Percentiles rank a stretch among this genome's conserved stretches.
These are phyloP conservation scores for Colletotrichum chrysophilum DNA, from an alignment of 2,329 filamentous ascomycete species.

Conservation along the genomic window DNA sequence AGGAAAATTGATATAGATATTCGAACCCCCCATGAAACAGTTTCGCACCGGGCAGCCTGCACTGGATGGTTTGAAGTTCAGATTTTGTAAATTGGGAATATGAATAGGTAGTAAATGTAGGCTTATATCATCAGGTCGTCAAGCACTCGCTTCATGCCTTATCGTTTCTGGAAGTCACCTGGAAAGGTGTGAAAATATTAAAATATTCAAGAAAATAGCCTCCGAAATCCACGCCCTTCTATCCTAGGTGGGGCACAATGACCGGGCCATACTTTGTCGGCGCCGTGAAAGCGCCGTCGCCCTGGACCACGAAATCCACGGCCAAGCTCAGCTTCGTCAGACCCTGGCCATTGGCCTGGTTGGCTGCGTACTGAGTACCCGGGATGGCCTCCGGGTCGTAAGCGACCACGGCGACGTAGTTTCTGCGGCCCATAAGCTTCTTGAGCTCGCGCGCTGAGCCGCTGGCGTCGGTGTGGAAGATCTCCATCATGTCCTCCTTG, in stretches of 20 bases:
- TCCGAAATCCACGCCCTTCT: neutral
- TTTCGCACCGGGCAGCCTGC: neutral
- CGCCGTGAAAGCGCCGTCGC: conserved; percentile 78
- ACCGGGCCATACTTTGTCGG: conserved; percentile 98
- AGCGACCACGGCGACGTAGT: conserved; percentile 92
- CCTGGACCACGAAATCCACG: conserved; percentile 96
- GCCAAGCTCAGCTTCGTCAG: conserved; percentile 80
- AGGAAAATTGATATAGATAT: too few species aligned
- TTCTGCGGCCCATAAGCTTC: conserved; percentile 90
- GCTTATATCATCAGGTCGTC: conserved; percentile 7
- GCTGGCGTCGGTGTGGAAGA: conserved; percentile 92
- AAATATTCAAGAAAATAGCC: conserved; percentile 1
- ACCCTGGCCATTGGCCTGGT: conserved; percentile 43
- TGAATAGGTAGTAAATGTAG: neutral
- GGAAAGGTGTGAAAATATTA: neutral
- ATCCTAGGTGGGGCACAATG: conserved; percentile 86
- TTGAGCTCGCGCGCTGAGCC: conserved; percentile 84
- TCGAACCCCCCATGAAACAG: neutral
- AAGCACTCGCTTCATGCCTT: neutral
- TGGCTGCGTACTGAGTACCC: conserved; percentile 32
- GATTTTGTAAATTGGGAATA: neutral
- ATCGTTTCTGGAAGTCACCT: neutral
- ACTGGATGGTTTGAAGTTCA: neutral
- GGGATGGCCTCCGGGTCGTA: conserved; percentile 83
- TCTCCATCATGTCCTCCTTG: conserved; percentile 99